phyloP scores from a whole-genome alignment of 2,329 filamentous ascomycete genomes.

The Cyanodermella asteris region DNA sequence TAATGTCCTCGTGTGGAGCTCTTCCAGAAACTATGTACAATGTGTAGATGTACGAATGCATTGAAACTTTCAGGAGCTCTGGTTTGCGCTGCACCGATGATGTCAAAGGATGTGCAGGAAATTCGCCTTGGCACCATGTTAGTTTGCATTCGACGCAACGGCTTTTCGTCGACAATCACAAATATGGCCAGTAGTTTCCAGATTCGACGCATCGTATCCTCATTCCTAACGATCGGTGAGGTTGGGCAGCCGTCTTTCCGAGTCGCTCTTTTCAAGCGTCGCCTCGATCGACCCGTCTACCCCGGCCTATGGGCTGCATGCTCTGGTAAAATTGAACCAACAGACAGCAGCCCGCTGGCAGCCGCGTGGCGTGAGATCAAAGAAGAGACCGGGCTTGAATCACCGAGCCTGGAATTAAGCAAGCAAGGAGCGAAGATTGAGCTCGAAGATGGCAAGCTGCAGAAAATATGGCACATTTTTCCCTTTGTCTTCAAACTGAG shows the following conservation, averaged over 20 bases:
- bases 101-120: too few relatives aligned
- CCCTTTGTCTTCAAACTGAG: conserved; percentile 1
- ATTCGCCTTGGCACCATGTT: too few relatives aligned
- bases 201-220: neutral
- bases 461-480: neutral
- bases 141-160: too few relatives aligned
- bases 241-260: neutral
- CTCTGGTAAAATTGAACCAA: neutral
- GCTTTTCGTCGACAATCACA: too few relatives aligned
- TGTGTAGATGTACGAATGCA: too few relatives aligned
- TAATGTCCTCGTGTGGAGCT: too few relatives aligned
- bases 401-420: neutral
- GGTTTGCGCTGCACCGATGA: too few relatives aligned
- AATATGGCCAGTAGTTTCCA: too few relatives aligned
- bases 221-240: neutral
- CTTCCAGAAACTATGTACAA: too few relatives aligned
- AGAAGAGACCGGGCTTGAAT: neutral
- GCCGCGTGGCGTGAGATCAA: neutral
- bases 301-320: conserved; percentile 1
- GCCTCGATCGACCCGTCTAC: neutral
- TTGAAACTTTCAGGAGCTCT: too few relatives aligned
- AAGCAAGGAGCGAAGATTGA: neutral
- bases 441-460: neutral
- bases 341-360: neutral
- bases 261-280: conserved; percentile 1